Base-by-base conservation (phyloP, 2,329 filamentous ascomycete species). In the Xylaria sp. region DNA sequence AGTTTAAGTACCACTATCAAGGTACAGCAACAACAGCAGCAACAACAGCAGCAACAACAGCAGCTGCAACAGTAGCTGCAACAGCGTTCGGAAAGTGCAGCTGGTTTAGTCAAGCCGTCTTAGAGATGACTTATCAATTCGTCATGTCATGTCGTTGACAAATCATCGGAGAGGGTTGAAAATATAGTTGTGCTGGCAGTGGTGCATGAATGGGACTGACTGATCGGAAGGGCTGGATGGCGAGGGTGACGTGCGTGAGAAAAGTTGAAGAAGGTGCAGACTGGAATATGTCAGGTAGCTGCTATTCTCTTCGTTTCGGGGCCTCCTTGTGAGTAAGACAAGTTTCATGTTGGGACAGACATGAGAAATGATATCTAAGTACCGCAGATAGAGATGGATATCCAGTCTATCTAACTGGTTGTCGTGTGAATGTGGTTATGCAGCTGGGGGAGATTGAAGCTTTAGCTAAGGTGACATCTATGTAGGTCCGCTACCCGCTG, bases 1-100 rank as follows among this genome's bases (percentile, higher is more conserved):
- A 45, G 20, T 38, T 42, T 29, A 47, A n/a, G 38, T 53, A 64
- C 27, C 44, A 51, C 53, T 25, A 38, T 29, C 31, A 33, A 33
- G 3, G 22, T n/a, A n/a, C n/a, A n/a, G n/a, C n/a, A n/a, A n/a
- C n/a, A n/a, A n/a, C n/a, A n/a, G n/a, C n/a, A n/a, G n/a, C n/a
- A n/a, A n/a, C n/a, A n/a, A n/a, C n/a, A n/a, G n/a, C n/a, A n/a
- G n/a, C n/a, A n/a, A n/a, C n/a, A n/a, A n/a, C n/a, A n/a, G n/a
- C n/a, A n/a, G n/a, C n/a, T n/a, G n/a, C n/a, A n/a, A n/a, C n/a
- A n/a, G n/a, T n/a, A n/a, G n/a, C n/a, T n/a, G 39, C 61, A 39
- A 49, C 47, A 31, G 27, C 31, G 27, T 53, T 44, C 44, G 42
- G 10, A 39, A 47, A 3, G 31, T 27, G 45, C 20, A 45, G 31